Base-by-base conservation (phyloP, 2,329 filamentous ascomycete species). In the Colletotrichum liriopes region DNA sequence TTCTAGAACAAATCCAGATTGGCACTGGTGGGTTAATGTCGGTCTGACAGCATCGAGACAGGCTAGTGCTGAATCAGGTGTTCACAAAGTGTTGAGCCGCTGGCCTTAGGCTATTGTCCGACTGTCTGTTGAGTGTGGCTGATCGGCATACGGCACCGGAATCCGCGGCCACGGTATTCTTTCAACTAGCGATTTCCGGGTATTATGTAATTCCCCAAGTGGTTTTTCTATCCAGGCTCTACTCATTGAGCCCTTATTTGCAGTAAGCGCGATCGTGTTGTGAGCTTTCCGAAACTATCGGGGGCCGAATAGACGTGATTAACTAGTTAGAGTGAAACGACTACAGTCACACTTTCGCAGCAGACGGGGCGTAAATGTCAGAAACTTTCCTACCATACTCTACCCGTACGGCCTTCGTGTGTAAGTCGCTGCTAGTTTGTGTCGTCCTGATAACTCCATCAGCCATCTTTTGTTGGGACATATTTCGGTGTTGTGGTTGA, bases 1-100 rank as follows among this genome's bases (percentile, higher is more conserved):
- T 62, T 52, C 60, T 62, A 39, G 60, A 62, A 29, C 60, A 26
- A 14, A 14, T 18, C 29, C 43, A 61, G 14, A 32, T 45, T 11
- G 39, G 35, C 35, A 5, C 14, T 14, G 35, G 35, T 2, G n/a
- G 35, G n/a, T 41, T 41, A 39, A 26, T 18, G n/a, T 18, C n/a
- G 54, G 54, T 41, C 54, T 41, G n/a, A 18, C 3, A 5, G n/a
- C 18, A 18, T 5, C 35, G 23, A 39, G 35, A 18, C n/a, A n/a
- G 2, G 7, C n/a, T 6, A 12, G 6, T 56, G 6, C 9, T 23
- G 32, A 16, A 55, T 8, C 52, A 23, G 54, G 32, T 37, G 2
- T 16, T 56, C n/a, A 7, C 11, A 52, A 26, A 26, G 14, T 26
- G 35, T 18, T 18, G 35, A 58, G 35, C n/a, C 12, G 54, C n/a